phyloP scores from a whole-genome alignment of 2,329 filamentous ascomycete species.

The Aspergillus novoparasiticus region DNA sequence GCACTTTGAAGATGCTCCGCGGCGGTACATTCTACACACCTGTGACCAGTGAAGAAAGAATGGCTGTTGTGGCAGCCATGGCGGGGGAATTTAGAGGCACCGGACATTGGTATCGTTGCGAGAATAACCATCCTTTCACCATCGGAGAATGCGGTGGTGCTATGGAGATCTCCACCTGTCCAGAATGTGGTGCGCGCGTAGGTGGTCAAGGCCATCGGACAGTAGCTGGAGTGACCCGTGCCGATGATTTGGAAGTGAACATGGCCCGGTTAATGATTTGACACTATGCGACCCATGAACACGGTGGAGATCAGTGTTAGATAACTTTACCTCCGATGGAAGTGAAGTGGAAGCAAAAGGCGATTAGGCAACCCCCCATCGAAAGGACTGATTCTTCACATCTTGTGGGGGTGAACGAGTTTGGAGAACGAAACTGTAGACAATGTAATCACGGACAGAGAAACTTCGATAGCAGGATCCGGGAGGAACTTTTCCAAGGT shows the following conservation, averaged over 20 bases:
- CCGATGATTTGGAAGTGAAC: constrained; percentile 57
- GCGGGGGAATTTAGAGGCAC: constrained; percentile 52
- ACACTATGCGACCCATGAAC: neutral
- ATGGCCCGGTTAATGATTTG: neutral
- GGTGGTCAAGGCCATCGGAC: constrained; percentile 57
- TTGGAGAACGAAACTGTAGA: neutral
- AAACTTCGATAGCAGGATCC: neutral
- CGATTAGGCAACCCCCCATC: too few species aligned
- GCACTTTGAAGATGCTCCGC: constrained; percentile 50
- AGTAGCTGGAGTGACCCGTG: constrained; percentile 57
- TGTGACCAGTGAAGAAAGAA: constrained; percentile 56
- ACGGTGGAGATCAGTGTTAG: neutral
- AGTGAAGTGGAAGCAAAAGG: neutral
- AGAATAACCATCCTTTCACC: constrained; percentile 54
- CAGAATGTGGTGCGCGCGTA: constrained; percentile 61
- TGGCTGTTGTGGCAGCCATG: constrained; percentile 57
- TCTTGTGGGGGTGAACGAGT: neutral
- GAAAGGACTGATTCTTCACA: neutral
- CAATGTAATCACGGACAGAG: neutral
- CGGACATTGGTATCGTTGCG: constrained; percentile 52
- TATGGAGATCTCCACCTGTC: constrained; percentile 63
- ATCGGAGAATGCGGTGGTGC: constrained; percentile 69
- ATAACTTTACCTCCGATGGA: neutral
- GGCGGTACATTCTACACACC: constrained; percentile 51
- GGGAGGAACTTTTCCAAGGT: neutral